Conservation (phyloP, 2,329 filamentous ascomycete species). For the Trichoderma harzianum region DNA sequence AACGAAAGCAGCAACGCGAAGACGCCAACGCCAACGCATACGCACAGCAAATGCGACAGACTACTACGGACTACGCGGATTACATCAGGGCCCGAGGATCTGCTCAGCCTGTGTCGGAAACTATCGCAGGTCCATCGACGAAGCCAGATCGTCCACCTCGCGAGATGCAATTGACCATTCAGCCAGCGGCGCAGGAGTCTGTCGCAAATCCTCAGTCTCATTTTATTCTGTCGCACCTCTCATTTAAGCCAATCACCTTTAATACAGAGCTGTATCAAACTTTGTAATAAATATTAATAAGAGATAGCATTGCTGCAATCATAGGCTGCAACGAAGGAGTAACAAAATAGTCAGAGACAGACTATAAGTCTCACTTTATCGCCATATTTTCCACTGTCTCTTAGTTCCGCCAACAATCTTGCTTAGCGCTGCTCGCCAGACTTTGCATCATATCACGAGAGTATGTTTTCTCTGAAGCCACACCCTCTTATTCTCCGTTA, state of each 20-base stretch:
- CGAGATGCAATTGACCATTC: no score
- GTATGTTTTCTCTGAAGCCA: neutral
- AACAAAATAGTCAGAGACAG: rapidly evolving
- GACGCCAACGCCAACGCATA: no score
- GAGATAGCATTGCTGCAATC: no score
- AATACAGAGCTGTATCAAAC: neutral
- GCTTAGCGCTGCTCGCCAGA: neutral
- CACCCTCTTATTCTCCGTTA: neutral
- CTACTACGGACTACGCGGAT: no score
- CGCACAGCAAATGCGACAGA: no score
- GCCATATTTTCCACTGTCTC: neutral
- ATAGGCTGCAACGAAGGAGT: neutral
- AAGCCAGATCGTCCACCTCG: no score
- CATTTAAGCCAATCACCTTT: neutral
- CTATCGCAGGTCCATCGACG: no score
- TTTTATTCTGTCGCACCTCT: neutral
- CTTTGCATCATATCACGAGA: neutral
- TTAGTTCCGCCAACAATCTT: neutral
- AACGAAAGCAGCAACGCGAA: no score
- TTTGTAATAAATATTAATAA: no score
- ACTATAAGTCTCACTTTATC: neutral
- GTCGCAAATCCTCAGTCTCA: neutral
- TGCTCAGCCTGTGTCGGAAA: no score
- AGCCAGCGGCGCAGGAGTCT: no score
- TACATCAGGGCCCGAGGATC: no score